Evolutionary conservation across 2,329 filamentous ascomycete species (phyloP).

Genomic region (Arthrocladium fulminans): DNA sequence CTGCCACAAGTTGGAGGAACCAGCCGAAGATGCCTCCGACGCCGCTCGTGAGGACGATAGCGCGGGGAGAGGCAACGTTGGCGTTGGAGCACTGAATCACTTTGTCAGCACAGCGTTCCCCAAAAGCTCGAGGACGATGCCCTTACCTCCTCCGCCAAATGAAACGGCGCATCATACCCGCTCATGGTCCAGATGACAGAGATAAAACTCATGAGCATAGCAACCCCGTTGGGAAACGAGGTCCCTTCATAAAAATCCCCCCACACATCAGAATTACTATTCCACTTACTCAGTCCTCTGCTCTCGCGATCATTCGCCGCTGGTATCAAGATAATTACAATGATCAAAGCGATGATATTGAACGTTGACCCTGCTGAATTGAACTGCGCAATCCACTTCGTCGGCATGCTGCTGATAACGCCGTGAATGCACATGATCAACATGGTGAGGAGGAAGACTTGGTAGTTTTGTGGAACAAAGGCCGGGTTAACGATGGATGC

Average conservation of each 20-base stretch:
- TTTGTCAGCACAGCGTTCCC: neutral
- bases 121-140: neutral
- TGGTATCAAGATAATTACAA: conserved; percentile 62
- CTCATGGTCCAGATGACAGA: conserved; percentile 61
- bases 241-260: conserved; percentile 57
- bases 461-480: conserved; percentile 57
- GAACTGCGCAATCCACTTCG: conserved; percentile 59
- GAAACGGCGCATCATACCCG: conserved; percentile 61
- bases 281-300: conserved; percentile 50
- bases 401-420: conserved; percentile 60
- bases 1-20: conserved; percentile 64
- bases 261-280: conserved; percentile 53
- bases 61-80: conserved; percentile 58
- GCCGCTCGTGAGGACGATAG: conserved; percentile 60
- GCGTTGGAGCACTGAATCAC: conserved; percentile 59
- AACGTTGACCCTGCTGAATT: conserved; percentile 62
- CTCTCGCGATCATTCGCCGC: conserved; percentile 44
- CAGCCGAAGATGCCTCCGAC: conserved; percentile 61
- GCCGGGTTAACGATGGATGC: conserved; percentile 57
- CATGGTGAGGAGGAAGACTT: conserved; percentile 59
- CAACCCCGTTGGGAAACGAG: conserved; percentile 57
- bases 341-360: conserved; percentile 59
- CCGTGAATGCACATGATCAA: conserved; percentile 61
- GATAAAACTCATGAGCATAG: conserved; percentile 63
- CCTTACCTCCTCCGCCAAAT: conserved; percentile 55